Conservation (phyloP, 2,329 filamentous ascomycete species). For the Aureobasidium vineae region DNA sequence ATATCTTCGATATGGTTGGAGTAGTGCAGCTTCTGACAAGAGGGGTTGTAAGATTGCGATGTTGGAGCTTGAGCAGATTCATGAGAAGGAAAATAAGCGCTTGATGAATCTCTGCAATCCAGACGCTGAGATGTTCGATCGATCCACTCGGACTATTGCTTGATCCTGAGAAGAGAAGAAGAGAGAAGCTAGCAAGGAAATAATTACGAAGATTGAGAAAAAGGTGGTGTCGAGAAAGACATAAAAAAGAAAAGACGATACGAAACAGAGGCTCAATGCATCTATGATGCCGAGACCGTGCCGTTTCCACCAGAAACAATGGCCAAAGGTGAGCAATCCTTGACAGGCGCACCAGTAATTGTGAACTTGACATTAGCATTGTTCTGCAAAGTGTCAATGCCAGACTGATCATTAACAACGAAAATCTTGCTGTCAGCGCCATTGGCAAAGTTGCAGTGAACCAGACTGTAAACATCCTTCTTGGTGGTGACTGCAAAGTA, state of each 20-base stretch:
- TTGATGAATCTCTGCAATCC: too few relatives aligned
- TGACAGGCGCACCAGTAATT: slow-evolving; percentile 1
- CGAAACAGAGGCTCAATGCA: too few relatives aligned
- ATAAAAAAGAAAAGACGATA: not conserved
- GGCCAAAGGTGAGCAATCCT: slow-evolving; percentile 1
- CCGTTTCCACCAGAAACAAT: slow-evolving; percentile 6
- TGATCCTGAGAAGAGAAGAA: too few relatives aligned
- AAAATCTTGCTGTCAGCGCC: slow-evolving; percentile 16
- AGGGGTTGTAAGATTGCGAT: too few relatives aligned
- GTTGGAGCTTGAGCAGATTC: too few relatives aligned
- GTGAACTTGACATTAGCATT: slow-evolving; percentile 8
- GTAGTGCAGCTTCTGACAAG: too few relatives aligned
- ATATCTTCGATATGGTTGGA: too few relatives aligned
- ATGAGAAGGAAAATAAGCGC: too few relatives aligned
- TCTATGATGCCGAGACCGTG: not conserved
- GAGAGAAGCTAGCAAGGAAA: too few relatives aligned
- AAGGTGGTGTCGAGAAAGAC: not conserved
- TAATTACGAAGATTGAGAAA: too few relatives aligned
- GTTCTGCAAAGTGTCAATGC: not conserved
- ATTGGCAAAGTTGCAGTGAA: slow-evolving; percentile 16
- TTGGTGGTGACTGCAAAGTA: slow-evolving; percentile 19
- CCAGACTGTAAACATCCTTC: slow-evolving; percentile 5
- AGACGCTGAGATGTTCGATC: too few relatives aligned
- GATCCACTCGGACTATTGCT: too few relatives aligned
- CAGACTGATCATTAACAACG: slow-evolving; percentile 19